Base-by-base conservation (phyloP, 2,329 filamentous ascomycete genomes). In the Huntiella bhutanensis region DNA sequence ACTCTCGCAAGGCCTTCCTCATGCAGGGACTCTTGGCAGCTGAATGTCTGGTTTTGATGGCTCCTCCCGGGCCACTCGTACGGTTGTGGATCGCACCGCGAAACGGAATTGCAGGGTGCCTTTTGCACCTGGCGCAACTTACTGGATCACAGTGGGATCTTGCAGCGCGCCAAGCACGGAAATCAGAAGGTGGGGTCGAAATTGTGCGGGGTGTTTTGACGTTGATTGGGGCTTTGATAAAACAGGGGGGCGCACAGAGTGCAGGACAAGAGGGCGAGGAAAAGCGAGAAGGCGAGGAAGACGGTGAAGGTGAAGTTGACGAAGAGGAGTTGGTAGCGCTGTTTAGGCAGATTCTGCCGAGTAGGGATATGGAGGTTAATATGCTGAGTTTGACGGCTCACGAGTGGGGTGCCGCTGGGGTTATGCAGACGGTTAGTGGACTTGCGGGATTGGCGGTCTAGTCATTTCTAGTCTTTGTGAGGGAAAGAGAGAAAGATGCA, bases 11-110 rank as follows among this genome's bases (percentile, higher is more conserved):
- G 60, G 81, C 91, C 0, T 80, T 85, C 55, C 65, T 98, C 8
- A 91, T 93, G 71, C 91, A 98, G 62, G 87, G 86, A 1, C 74
- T 96, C 55, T 69, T 96, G 4, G 82, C 86, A 1, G 87, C 85
- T 0, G 87, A 96, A 54, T 92, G 96, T 44, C 64, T 96, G 3
- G 77, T 85, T 0, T 78, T 78, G 7, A 67, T 95, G 10, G 75
- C 77, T 3, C 80, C 80, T 2, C 71, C 72, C 4, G 69, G 75
- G n/a, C 85, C 92, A 53, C 71, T 71, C 12, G 80, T 87, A 3
- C 75, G 75, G 47, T 68, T 73, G 0, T 96, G 91, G 87, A 71
- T 96, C 5, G 75, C 79, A 35, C 85, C 82, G 3, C 76, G 80
- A 37, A 86, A 92, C 54, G 83, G 82, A 0, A 91, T 94, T 59